phyloP scores from a whole-genome alignment of 345 rosid genomes.

The Corchorus capsularis region DNA sequence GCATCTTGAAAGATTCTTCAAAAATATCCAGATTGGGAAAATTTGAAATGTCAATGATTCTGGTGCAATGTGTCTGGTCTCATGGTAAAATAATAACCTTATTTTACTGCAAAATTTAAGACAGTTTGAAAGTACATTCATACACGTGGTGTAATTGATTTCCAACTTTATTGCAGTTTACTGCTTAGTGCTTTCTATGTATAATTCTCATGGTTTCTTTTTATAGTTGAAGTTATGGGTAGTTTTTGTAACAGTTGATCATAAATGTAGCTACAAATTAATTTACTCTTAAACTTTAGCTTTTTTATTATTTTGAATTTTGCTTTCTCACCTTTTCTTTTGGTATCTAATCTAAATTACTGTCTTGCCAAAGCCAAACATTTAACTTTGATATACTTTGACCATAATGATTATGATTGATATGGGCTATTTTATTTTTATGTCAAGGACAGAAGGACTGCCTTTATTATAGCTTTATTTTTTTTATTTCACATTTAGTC shows the following conservation, averaged over 20 bases:
- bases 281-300: not conserved
- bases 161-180: too few relatives aligned
- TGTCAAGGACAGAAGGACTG: too few relatives aligned
- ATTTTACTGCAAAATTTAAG: not conserved
- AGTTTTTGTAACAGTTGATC: not conserved
- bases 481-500: too few relatives aligned
- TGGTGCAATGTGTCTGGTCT: not conserved
- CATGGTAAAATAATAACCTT: not conserved
- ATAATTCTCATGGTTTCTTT: not conserved
- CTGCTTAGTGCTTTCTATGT: too few relatives aligned
- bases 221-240: not conserved
- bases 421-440: not conserved
- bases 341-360: not conserved
- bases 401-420: not conserved
- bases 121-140: not conserved
- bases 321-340: not conserved
- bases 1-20: not conserved
- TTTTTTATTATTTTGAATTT: not conserved
- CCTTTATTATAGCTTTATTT: not conserved
- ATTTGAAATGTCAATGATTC: not conserved
- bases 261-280: not conserved
- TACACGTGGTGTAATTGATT: not conserved
- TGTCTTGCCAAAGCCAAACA: slow-evolving; percentile 12
- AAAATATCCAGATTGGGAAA: not conserved
- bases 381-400: slow-evolving; percentile 8